Evolutionary conservation across 371 early-diverging fungal species (phyloP).

Genomic region (Synchytrium microbalum): DNA sequence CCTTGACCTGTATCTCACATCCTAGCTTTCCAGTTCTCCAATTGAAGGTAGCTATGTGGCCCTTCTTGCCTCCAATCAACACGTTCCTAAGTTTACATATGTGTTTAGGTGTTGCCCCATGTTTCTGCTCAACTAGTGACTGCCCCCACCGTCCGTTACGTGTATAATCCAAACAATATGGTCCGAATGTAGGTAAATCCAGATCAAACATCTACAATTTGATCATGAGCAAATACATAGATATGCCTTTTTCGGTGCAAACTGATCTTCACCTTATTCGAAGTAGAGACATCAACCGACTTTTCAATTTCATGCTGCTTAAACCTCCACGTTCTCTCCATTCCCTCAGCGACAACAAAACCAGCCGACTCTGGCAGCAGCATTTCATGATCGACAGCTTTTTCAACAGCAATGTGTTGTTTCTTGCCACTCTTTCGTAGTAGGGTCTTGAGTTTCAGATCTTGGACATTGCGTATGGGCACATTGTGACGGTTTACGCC

Average conservation of each 20-base stretch:
- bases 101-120: not conserved
- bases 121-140: not conserved
- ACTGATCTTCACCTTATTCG: slow-evolving; percentile 48
- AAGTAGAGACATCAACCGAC: slow-evolving; percentile 70
- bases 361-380: slow-evolving; percentile 69
- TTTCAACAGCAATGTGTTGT: slow-evolving; percentile 57
- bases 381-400: slow-evolving; percentile 66
- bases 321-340: slow-evolving; percentile 83
- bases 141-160: slow-evolving; percentile 64
- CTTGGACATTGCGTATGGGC: not conserved
- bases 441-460: slow-evolving; percentile 46
- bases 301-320: slow-evolving; percentile 66
- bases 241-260: not conserved
- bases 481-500: not conserved
- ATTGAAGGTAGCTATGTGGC: slow-evolving; percentile 89
- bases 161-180: slow-evolving; percentile 84
- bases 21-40: slow-evolving; percentile 77
- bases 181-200: slow-evolving; percentile 76
- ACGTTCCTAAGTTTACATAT: slow-evolving; percentile 43
- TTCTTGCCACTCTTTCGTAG: slow-evolving; percentile 53
- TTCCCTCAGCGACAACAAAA: slow-evolving; percentile 66
- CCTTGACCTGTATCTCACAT: slow-evolving; percentile 83
- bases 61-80: slow-evolving; percentile 82
- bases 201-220: slow-evolving; percentile 63
- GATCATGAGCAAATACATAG: not conserved